These are phyloP conservation scores for Leccinum solheimii DNA, from an alignment of 1,284 basidiomycete genomes.

Conservation along the genomic window DNA sequence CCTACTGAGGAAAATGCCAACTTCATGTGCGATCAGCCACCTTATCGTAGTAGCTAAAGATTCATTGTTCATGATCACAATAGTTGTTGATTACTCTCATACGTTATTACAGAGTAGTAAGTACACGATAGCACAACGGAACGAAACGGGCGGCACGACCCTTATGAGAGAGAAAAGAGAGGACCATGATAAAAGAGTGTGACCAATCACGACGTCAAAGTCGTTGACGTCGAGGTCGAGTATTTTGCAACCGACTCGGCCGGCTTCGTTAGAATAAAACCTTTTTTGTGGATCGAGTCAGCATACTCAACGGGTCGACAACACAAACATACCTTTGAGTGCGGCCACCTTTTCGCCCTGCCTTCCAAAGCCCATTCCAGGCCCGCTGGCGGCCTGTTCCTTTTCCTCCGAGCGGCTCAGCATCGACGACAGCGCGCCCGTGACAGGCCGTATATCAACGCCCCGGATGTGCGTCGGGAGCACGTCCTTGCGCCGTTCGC, in stretches of 20 bases:
- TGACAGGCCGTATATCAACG: constrained; percentile 24
- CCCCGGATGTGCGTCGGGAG: constrained; percentile 48
- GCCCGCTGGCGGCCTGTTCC: constrained; percentile 27
- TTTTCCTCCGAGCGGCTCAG: constrained; percentile 10
- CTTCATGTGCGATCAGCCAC: no score
- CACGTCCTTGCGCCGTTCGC: constrained; percentile 55
- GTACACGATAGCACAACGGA: constrained; percentile 15
- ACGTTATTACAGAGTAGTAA: neutral
- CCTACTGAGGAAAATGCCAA: no score
- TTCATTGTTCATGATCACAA: neutral
- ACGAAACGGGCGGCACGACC: neutral
- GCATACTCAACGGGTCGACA: neutral
- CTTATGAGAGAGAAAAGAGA: constrained; percentile 8
- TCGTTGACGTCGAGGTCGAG: constrained; percentile 8
- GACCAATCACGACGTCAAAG: neutral
- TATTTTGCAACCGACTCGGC: constrained; percentile 53
- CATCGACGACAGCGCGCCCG: constrained; percentile 15
- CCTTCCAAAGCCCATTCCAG: constrained; percentile 74
- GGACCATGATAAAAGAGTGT: constrained; percentile 4
- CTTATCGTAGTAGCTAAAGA: neutral
- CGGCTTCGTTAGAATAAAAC: constrained; percentile 52
- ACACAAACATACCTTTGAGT: constrained; percentile 45
- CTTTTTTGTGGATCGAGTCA: constrained; percentile 21
- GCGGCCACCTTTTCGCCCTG: constrained; percentile 75
- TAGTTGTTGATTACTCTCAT: neutral